These are phyloP conservation scores for Clausena lansium DNA, from an alignment of 345 rosid species.

Conservation along the genomic window DNA sequence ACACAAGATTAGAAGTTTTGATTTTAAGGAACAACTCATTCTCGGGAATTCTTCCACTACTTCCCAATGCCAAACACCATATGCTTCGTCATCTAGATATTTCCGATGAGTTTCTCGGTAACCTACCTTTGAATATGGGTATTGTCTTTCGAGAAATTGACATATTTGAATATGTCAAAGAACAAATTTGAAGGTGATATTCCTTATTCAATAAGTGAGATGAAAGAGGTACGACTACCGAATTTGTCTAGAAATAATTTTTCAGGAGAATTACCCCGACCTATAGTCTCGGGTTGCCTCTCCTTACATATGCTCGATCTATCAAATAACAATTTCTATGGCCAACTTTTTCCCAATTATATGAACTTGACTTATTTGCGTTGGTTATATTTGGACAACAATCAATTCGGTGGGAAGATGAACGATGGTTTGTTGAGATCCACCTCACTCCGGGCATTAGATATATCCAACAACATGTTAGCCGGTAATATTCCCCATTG, in stretches of 20 bases:
- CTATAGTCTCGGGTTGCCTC: neutral
- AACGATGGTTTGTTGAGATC: neutral
- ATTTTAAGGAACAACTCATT: neutral
- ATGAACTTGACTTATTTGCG: neutral
- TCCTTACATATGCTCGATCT: accelerated
- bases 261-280: neutral
- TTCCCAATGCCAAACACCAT: neutral
- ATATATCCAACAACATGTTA: neutral
- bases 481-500: neutral
- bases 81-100: neutral
- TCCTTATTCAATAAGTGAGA: neutral
- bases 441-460: neutral
- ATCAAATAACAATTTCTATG: neutral
- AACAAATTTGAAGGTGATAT: neutral
- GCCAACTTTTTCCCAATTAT: too few species aligned
- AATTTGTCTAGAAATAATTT: neutral
- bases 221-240: neutral
- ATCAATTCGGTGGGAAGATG: neutral
- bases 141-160: neutral
- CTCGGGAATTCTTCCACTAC: neutral
- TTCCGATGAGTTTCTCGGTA: neutral
- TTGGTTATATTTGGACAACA: neutral
- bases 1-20: neutral
- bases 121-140: neutral
- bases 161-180: neutral